A percentile compares a stretch with the other conserved stretches of the same genome.
Conservation (phyloP, 2,329 filamentous ascomycete species). For the Penicillium rolfsii region DNA sequence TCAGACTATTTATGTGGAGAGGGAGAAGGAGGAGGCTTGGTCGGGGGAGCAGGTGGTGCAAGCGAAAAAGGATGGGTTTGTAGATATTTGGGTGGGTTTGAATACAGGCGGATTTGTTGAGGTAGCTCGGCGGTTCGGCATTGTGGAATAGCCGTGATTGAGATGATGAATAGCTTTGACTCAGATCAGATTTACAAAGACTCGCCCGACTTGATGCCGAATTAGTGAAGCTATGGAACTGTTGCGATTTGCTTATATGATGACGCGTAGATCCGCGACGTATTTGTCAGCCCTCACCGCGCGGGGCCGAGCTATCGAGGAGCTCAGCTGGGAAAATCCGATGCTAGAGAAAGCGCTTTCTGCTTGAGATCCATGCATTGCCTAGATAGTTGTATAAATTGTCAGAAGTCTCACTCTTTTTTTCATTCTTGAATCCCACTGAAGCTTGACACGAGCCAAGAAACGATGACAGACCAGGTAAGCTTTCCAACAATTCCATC, state of each 20-base stretch:
- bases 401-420: too few relatives aligned
- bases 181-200: background rate
- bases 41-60: constrained; percentile 54
- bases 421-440: too few relatives aligned
- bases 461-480: constrained; percentile 21
- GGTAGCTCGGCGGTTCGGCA: constrained; percentile 54
- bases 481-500: background rate
- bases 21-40: constrained; percentile 68
- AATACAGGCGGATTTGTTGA: constrained; percentile 58
- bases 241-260: constrained; percentile 8
- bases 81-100: constrained; percentile 65
- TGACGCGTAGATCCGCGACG: constrained; percentile 4
- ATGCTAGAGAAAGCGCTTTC: background rate
- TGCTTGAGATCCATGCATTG: too few relatives aligned
- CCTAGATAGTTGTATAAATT: too few relatives aligned
- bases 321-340: background rate
- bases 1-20: constrained; percentile 73
- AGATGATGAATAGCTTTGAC: background rate
- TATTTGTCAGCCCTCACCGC: constrained; percentile 14
- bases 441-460: background rate
- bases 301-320: background rate
- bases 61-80: constrained; percentile 60
- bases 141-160: constrained; percentile 14
- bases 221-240: background rate
- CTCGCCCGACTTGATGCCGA: background rate